Evolutionary conservation across 2,329 filamentous ascomycete species (phyloP), one percentile per base, ranked within the genome.

Genomic region (Blastomyces percursus): DNA sequence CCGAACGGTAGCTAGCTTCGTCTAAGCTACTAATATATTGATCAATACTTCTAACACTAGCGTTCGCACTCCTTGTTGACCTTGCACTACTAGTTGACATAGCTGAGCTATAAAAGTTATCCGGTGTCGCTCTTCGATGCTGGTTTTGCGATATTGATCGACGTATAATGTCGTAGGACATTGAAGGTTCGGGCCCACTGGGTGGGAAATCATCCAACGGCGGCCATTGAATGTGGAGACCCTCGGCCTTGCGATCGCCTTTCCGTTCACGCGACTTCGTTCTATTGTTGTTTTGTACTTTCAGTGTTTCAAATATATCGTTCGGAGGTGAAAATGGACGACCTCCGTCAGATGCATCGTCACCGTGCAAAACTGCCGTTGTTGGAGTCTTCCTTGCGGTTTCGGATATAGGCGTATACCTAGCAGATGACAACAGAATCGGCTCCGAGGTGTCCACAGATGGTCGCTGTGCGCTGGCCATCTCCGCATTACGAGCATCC

Each of bases 11-110:
- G 62, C 86, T 85, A 11, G 90, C 89, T 59, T 90, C 84, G 42
- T 96, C 91, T 1, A 96, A 77, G 71, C 90, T 94, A 75, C 86
- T 90, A 66, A 96, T 92, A 71, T 94, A 95, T 66, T 92, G 86
- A 67, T 95, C 89, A 44, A 90, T 82, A 66, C 85, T 90, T 65
- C 86, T 83, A 50, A 81, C 82, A 67, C 84, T 86, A 12, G 82
- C 77, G 64, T 82, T 84, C 52, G 83, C 77, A 68, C 84, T 86
- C 61, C 80, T 77, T 48, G 73, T 79, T 58, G 74, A 78, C 65
- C 77, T 81, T 62, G 80, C 81, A 61, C 85, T 78, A 50, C 75
- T 70, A 19, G 72, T 68, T 1, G 76, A 77, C 3, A 73, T 74
- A 40, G 74, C 71, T 1, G 72, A 72, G 78, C 65, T 67, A 35